phyloP scores from a whole-genome alignment of 139 green algal genomes.

The Chlamydomonas applanata region DNA sequence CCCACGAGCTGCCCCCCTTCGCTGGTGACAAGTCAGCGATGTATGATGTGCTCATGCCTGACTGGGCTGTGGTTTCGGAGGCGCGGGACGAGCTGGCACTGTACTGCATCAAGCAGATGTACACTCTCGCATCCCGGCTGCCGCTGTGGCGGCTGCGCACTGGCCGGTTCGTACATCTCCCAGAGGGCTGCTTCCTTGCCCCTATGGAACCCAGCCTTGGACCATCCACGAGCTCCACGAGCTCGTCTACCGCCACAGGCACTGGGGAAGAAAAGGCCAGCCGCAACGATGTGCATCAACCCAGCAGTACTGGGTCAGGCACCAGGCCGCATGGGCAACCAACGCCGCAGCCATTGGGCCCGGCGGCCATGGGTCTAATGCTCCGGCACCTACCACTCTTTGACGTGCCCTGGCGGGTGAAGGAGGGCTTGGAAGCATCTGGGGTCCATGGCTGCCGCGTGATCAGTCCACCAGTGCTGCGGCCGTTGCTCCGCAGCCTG shows the following conservation, averaged over 20 bases:
- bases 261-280: too few relatives aligned
- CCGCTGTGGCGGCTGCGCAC: slow-evolving; percentile 59
- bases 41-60: slow-evolving; percentile 37
- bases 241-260: too few relatives aligned
- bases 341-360: slow-evolving; percentile 28
- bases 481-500: slow-evolving; percentile 45
- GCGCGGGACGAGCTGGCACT: slow-evolving; percentile 27
- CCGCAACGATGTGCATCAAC: too few relatives aligned
- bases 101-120: slow-evolving; percentile 54
- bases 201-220: not conserved
- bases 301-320: not conserved
- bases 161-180: slow-evolving; percentile 40
- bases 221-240: too few relatives aligned
- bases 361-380: slow-evolving; percentile 50
- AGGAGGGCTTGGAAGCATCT: slow-evolving; percentile 50
- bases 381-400: slow-evolving; percentile 52
- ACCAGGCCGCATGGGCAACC: not conserved
- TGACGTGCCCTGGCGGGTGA: slow-evolving; percentile 49
- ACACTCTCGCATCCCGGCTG: slow-evolving; percentile 33
- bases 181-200: slow-evolving; percentile 63
- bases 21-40: slow-evolving; percentile 5
- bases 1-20: not conserved
- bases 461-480: slow-evolving; percentile 48
- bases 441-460: slow-evolving; percentile 38
- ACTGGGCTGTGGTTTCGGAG: not conserved